Evolutionary conservation across 129 eudicot species (phyloP), one percentile per base, ranked within the genome.

Genomic region (Centaurea solstitialis): DNA sequence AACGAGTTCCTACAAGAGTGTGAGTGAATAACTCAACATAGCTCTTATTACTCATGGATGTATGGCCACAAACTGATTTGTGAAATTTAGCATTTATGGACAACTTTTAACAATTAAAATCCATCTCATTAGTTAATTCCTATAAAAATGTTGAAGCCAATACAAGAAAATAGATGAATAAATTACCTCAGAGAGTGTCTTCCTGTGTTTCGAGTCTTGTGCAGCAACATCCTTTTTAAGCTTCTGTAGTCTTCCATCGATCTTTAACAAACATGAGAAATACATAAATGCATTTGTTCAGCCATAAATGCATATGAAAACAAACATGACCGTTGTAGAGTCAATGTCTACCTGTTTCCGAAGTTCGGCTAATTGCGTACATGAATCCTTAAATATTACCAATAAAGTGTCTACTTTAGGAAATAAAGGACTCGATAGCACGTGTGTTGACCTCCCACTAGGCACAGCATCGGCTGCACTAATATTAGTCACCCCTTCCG

Each of bases 141-240:
- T 30, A 75, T 45, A 28, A 79, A 79, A 3, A n/a, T 30, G 76
- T 66, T 57, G 53, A 68, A 57, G 65, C 65, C 65, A 57, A 1
- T 28, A 37, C 30, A 10, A 26, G 35, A 61, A 9, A 72, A 35
- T 68, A 76, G 72, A 78, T 30, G 22, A 70, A 64, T 35, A 82
- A 81, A 81, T 74, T 62, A 94, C 98, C 98, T 94, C 97, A 15
- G 84, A 81, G 70, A 94, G 98, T 82, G 98, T 94, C 80, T 88
- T 92, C 73, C 88, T 87, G 74, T 94, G 97, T 87, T 90, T 92
- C 66, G 89, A 86, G 82, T 94, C 98, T 87, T 94, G 98, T 30
- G 89, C 47, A 68, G 91, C 81, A 81, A 94, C 98, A 28, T 94
- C 98, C 86, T 88, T 94, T 74, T 88, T 92, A 47, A 92, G 90